Evolutionary conservation across 371 early-diverging fungal species (phyloP), one percentile per base, ranked within the genome.

Genomic region (Mortierella sp.): DNA sequence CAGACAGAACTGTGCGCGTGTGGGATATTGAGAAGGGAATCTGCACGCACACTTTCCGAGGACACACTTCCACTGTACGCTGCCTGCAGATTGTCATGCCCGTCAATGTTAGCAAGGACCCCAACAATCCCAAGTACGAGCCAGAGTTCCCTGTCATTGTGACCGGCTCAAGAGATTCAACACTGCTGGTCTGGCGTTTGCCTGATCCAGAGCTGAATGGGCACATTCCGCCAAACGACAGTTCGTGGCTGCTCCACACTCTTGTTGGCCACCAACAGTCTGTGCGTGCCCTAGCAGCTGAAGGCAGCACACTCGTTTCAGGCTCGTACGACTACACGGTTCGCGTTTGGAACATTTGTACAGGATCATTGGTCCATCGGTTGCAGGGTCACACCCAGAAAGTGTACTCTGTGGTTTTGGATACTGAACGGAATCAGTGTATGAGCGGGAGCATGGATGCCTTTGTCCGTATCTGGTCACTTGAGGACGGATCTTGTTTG

Each of bases 401-500:
- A 67, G 97, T 98, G 4, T 98, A 98, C 73, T 90, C 92, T 12
- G 93, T 98, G 13, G 95, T 93, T 13, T 87, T 96, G 60, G 92
- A 91, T 71, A 88, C 88, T n/a, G 94, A 92, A 63, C 83, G 93
- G 28, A 80, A 88, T 34, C 88, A 92, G 55, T 92, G 97, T 48
- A 92, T 96, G 66, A 93, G 94, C 62, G 99, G 99, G 43, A 95
- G 96, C 67, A 93, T 98, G 91, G 99, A 99, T 82, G 91, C 96
- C 0, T 89, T 91, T 31, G 96, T 98, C n/a, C 86, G 93, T 29
- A 93, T 99, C 29, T 99, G 99, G 99, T 90, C 92, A 69, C 83
- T 95, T 25, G 86, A 85, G 41, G 91, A 92, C 16, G 98, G 98
- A n/a, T 80, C 81, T 1, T 89, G 89, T 50, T 78, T 96, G 53